Conservation (phyloP, 345 rosid genomes). For the Moricandia arvensis region DNA sequence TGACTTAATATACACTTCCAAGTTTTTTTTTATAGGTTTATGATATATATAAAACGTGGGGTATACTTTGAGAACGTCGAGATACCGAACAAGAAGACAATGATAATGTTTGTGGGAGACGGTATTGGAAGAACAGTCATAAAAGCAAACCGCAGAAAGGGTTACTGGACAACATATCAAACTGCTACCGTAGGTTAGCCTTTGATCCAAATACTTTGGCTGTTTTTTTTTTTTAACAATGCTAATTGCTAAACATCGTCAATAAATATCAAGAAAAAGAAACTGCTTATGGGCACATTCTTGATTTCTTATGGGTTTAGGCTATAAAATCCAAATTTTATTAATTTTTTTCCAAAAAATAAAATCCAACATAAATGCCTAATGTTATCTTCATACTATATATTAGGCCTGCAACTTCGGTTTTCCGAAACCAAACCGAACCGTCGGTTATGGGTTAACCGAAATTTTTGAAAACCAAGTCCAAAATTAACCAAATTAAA, state of each 20-base stretch:
- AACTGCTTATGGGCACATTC: neutral
- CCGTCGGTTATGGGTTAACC: too few relatives aligned
- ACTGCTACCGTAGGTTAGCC: constrained; percentile 81
- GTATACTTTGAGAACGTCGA: constrained; percentile 73
- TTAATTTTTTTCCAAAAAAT: neutral
- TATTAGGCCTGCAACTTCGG: too few relatives aligned
- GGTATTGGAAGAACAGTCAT: constrained; percentile 76
- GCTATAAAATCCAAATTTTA: neutral
- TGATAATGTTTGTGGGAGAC: constrained; percentile 76
- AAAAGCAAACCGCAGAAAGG: constrained; percentile 56
- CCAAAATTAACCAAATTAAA: too few relatives aligned
- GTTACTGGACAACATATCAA: constrained; percentile 70
- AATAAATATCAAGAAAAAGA: neutral
- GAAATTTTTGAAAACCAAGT: too few relatives aligned
- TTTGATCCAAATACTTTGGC: neutral
- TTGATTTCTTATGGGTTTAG: neutral
- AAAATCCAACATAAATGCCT: neutral
- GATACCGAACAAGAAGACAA: constrained; percentile 52
- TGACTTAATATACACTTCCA: neutral
- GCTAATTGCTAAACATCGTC: neutral
- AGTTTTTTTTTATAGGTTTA: constrained; percentile 41
- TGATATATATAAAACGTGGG: constrained; percentile 80
- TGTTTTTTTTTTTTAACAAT: neutral
- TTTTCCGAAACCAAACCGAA: too few relatives aligned
- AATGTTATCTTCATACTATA: neutral